A percentile compares a stretch with the other conserved stretches of the same genome.
These are phyloP conservation scores for Paragyromitra xinjiangensis DNA, from an alignment of 495 filamentous ascomycete genomes.

Conservation along the genomic window DNA sequence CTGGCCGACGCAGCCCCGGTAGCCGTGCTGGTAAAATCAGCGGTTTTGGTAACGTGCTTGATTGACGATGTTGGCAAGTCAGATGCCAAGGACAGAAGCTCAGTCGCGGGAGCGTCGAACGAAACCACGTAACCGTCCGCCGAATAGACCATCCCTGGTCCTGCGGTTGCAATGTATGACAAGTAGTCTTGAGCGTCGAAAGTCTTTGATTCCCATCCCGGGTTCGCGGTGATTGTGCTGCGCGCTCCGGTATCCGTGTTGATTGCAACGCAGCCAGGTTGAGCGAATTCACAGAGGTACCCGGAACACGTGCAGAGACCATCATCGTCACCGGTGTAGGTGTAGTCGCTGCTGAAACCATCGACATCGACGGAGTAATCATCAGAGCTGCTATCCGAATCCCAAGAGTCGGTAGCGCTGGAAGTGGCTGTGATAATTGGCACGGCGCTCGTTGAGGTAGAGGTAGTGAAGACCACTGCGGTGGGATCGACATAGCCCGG, in stretches of 20 bases:
- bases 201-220: slow-evolving; percentile 19
- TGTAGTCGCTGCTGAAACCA: background rate
- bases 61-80: background rate
- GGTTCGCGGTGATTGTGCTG: slow-evolving; percentile 45
- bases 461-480: background rate
- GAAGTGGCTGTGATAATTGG: background rate
- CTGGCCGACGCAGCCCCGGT: background rate
- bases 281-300: slow-evolving; percentile 32
- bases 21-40: background rate
- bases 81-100: background rate
- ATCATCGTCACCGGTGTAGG: background rate
- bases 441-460: background rate
- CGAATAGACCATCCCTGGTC: slow-evolving; percentile 24
- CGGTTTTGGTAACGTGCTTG: background rate
- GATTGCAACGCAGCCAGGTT: slow-evolving; percentile 29
- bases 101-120: background rate
- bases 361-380: background rate
- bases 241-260: slow-evolving; percentile 4
- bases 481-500: slow-evolving; percentile 63
- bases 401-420: background rate
- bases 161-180: slow-evolving; percentile 33
- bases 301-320: slow-evolving; percentile 37
- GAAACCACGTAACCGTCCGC: slow-evolving; percentile 18
- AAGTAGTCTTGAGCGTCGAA: slow-evolving; percentile 4
- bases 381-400: background rate